Evolutionary conservation across 306 rosid genomes (phyloP).

Genomic region (Leucaena leucocephala): DNA sequence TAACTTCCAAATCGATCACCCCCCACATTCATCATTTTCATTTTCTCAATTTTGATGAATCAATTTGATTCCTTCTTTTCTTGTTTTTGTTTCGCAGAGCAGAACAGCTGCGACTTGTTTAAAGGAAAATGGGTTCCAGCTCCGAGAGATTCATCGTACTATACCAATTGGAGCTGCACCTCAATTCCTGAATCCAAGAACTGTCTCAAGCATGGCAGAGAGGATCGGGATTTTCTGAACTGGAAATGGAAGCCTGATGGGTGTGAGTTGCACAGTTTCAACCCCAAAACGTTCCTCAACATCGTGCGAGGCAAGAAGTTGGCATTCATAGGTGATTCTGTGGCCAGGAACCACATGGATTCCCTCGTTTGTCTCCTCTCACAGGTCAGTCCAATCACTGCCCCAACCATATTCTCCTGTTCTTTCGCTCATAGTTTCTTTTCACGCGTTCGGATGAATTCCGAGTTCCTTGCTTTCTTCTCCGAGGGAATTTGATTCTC

Average conservation of each 20-base stretch:
- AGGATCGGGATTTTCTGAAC: constrained; percentile 64
- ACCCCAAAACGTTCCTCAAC: constrained; percentile 55
- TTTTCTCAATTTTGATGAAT: not conserved
- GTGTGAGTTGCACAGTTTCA: constrained; percentile 69
- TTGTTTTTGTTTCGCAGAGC: constrained; percentile 34
- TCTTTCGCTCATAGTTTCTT: not conserved
- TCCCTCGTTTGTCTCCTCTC: constrained; percentile 84
- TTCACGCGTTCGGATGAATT: not conserved
- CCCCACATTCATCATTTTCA: not conserved
- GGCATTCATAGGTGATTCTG: constrained; percentile 91
- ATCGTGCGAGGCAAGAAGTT: constrained; percentile 68
- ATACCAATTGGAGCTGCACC: constrained; percentile 73
- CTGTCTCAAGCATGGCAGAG: constrained; percentile 79
- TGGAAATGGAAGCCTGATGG: constrained; percentile 90
- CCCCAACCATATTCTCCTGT: not conserved
- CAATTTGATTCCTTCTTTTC: not conserved
- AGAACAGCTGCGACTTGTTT: constrained; percentile 61
- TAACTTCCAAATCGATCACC: constrained; percentile 31
- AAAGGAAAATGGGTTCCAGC: constrained; percentile 73
- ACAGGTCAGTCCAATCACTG: constrained; percentile 53
- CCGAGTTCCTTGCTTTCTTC: constrained; percentile 42
- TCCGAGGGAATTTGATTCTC: constrained; percentile 46
- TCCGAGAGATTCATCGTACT: constrained; percentile 43
- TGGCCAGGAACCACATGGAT: constrained; percentile 84
- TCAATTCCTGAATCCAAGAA: constrained; percentile 79